A percentile compares a stretch with the other conserved stretches of the same genome.
Conservation (phyloP, 1,284 basidiomycete species). For the Ustilago vetiveriae region DNA sequence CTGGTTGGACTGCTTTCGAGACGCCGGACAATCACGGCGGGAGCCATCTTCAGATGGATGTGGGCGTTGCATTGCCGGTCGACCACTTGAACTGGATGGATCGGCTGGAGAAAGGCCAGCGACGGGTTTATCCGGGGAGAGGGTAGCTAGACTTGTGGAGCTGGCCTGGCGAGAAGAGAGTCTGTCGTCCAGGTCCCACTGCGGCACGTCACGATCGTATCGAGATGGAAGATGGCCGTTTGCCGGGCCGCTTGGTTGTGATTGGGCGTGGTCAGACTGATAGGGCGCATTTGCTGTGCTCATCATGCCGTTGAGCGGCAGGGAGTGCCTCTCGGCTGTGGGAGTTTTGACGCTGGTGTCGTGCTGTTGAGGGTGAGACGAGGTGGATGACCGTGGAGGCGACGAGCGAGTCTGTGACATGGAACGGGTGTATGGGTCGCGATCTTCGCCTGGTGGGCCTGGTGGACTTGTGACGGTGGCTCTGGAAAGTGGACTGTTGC, state of each 20-base stretch:
- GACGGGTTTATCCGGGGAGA: constrained; percentile 22
- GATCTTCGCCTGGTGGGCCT: constrained; percentile 6
- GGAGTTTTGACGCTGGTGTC: constrained; percentile 25
- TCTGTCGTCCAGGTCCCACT: constrained; percentile 46
- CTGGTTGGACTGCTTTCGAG: neutral
- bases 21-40: neutral
- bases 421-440: constrained; percentile 39
- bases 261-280: neutral
- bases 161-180: constrained; percentile 36
- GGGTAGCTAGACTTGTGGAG: constrained; percentile 37
- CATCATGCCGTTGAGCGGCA: constrained; percentile 23
- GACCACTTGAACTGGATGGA: constrained; percentile 2
- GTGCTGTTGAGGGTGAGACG: constrained; percentile 9
- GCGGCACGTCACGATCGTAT: constrained; percentile 54
- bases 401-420: constrained; percentile 27
- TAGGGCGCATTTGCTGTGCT: constrained; percentile 1
- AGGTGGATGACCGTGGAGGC: neutral
- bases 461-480: constrained; percentile 7
- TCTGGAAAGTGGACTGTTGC: constrained; percentile 26
- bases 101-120: constrained; percentile 9
- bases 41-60: neutral
- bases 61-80: neutral
- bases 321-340: constrained; percentile 19
- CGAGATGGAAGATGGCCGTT: constrained; percentile 5
- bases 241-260: neutral